Evolutionary conservation across 2,329 filamentous ascomycete genomes (phyloP), one percentile per base, ranked within the genome.

Genomic region (Apiospora marii): DNA sequence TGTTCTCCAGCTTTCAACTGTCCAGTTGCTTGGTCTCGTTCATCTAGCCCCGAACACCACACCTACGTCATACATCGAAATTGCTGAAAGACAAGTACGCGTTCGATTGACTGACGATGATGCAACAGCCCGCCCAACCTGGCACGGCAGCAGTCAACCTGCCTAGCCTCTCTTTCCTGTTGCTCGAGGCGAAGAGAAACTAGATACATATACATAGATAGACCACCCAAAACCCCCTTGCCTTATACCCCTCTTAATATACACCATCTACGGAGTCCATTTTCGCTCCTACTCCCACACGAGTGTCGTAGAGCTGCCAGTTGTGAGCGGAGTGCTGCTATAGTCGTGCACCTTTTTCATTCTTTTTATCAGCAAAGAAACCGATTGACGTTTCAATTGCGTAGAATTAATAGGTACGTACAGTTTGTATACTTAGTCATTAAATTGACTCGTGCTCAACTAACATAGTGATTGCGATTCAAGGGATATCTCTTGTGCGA

Each of bases 1-100:
- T 34, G 53, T 37, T n/a, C 58, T 64, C 58, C 58, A 64, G 58
- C 58, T 64, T 41, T 64, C 58, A 41, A 64, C 58, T 41, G 58
- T 64, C 27, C 24, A 24, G n/a, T 14, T 51, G 49, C 49, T 58
- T 16, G 51, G 6, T 30, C 16, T 34, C 16, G 14, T 58, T 22
- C 51, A 58, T 58, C 51, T 34, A 58, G 53, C 34, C 58, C 30
- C 19, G 34, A 37, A 64, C 34, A 68, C 67, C 67, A 73, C 73
- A 74, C 72, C 72, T 74, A 74, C 73, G 73, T 74, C 73, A 74
- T 74, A 74, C 72, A 74, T 70, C 46, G 44, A 43, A 44, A 44
- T 70, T 49, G 46, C n/a, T 58, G 64, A 71, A 48, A 70, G 41
- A 53, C 49, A 46, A 34, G 46, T 44, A 34, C 69, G 44, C 43